phyloP scores from a whole-genome alignment of 768 basidiomycete species.

The Psilocybe azurescens region DNA sequence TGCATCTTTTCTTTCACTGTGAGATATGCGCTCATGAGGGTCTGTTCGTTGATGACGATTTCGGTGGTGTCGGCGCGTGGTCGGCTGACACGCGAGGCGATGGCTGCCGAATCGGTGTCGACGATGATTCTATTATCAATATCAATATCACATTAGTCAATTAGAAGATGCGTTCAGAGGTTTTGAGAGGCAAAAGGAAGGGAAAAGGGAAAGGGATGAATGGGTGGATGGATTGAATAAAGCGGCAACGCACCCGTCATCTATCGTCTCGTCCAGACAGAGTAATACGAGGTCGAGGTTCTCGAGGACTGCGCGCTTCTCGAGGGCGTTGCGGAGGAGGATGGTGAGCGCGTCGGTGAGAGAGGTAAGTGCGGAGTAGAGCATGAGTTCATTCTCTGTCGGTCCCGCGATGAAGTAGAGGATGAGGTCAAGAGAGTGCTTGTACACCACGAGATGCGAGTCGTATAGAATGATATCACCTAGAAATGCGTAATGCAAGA shows the following conservation, averaged over 20 bases:
- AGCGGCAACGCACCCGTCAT: slow-evolving; percentile 80
- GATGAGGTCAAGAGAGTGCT: slow-evolving; percentile 93
- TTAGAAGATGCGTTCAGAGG: neutral
- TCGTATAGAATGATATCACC: slow-evolving; percentile 95
- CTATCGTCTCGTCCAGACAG: slow-evolving; percentile 95
- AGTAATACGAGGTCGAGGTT: slow-evolving; percentile 92
- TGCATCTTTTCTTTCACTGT: slow-evolving; percentile 87
- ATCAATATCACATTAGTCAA: no score
- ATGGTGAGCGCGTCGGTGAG: slow-evolving; percentile 87
- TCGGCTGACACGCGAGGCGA: slow-evolving; percentile 91
- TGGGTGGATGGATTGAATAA: no score
- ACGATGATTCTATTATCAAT: slow-evolving; percentile 78
- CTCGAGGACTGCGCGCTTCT: slow-evolving; percentile 94
- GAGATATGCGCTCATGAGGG: slow-evolving; percentile 91
- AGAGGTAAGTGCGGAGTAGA: slow-evolving; percentile 81
- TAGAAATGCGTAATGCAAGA: slow-evolving; percentile 30
- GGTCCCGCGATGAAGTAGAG: slow-evolving; percentile 92
- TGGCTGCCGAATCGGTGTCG: slow-evolving; percentile 95
- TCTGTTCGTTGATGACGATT: slow-evolving; percentile 99
- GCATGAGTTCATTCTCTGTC: slow-evolving; percentile 95
- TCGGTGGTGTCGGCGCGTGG: slow-evolving; percentile 94
- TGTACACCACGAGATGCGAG: slow-evolving; percentile 90
- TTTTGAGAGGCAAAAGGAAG: neutral
- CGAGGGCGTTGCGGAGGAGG: slow-evolving; percentile 88
- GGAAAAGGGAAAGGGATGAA: neutral